Conservation (phyloP, 148 eudicot species). For the Rhododendron kiyosumense region DNA sequence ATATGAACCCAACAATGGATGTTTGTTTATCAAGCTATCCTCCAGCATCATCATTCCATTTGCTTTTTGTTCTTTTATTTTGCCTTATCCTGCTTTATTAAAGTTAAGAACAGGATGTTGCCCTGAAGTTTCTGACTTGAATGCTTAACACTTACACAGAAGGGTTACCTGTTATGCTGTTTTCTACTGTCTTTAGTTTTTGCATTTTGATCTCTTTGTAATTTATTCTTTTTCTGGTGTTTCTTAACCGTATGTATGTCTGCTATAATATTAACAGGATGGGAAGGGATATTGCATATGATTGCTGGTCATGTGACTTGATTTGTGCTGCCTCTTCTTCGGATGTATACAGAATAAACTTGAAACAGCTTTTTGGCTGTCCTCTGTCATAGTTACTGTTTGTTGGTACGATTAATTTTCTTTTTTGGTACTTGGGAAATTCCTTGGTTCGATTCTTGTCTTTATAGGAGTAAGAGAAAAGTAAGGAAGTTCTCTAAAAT, state of each 20-base stretch:
- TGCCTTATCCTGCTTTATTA: neutral
- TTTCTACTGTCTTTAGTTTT: neutral
- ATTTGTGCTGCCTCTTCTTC: slow-evolving; percentile 98
- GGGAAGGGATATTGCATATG: slow-evolving; percentile 91
- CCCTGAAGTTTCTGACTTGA: neutral
- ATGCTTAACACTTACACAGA: neutral
- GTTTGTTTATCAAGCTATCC: neutral
- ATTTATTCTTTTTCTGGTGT: neutral
- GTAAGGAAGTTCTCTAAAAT: neutral
- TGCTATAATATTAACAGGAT: slow-evolving; percentile 41
- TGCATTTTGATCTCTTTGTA: neutral
- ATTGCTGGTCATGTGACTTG: slow-evolving; percentile 87
- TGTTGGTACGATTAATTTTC: neutral
- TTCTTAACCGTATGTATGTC: neutral
- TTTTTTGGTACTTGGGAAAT: too few species aligned
- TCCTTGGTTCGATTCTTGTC: neutral
- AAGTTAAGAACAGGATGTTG: neutral
- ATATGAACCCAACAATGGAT: neutral
- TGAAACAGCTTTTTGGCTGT: slow-evolving; percentile 61
- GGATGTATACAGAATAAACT: slow-evolving; percentile 84
- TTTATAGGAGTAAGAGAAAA: neutral
- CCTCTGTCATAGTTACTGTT: neutral
- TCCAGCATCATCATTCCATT: neutral
- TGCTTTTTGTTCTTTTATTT: neutral
- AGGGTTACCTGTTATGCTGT: neutral